Conservation (phyloP, 2,329 filamentous ascomycete genomes). For the Xylaria multiplex region DNA sequence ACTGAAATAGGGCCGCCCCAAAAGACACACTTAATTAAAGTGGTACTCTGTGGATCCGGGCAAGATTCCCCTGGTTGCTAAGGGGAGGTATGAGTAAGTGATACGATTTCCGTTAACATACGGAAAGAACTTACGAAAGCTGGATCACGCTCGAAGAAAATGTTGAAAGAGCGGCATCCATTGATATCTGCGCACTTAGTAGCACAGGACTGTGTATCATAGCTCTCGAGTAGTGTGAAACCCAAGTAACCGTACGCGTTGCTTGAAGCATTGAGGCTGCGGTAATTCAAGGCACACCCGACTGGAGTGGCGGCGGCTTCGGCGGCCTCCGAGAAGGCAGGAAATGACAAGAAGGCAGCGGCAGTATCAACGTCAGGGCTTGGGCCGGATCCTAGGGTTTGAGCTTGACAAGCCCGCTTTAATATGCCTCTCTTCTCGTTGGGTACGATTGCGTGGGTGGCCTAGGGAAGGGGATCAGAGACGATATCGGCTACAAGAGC, state of each 20-base stretch:
- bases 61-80: slow-evolving; percentile 24
- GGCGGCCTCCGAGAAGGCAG: background rate
- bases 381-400: slow-evolving; percentile 13
- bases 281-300: slow-evolving; percentile 6
- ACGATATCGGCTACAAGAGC: slow-evolving; percentile 3
- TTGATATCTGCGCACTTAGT: slow-evolving; percentile 14
- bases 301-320: slow-evolving; percentile 1
- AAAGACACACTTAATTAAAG: slow-evolving; percentile 35
- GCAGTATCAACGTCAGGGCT: slow-evolving; percentile 6
- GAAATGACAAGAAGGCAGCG: slow-evolving; percentile 10
- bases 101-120: background rate
- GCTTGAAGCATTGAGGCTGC: slow-evolving; percentile 21
- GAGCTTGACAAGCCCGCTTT: slow-evolving; percentile 20
- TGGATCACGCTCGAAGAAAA: slow-evolving; percentile 35
- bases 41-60: slow-evolving; percentile 23
- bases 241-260: slow-evolving; percentile 29
- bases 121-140: slow-evolving; percentile 16
- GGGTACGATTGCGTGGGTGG: background rate
- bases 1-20: slow-evolving; percentile 18
- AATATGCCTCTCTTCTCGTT: slow-evolving; percentile 3
- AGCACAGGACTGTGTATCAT: slow-evolving; percentile 22
- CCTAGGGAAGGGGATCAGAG: slow-evolving; percentile 1
- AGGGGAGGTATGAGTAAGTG: background rate
- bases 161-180: slow-evolving; percentile 31
- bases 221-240: slow-evolving; percentile 17